Evolutionary conservation across 1,284 basidiomycete species (phyloP), one percentile per base, ranked within the genome.

Genomic region (Boletus holoroseus): DNA sequence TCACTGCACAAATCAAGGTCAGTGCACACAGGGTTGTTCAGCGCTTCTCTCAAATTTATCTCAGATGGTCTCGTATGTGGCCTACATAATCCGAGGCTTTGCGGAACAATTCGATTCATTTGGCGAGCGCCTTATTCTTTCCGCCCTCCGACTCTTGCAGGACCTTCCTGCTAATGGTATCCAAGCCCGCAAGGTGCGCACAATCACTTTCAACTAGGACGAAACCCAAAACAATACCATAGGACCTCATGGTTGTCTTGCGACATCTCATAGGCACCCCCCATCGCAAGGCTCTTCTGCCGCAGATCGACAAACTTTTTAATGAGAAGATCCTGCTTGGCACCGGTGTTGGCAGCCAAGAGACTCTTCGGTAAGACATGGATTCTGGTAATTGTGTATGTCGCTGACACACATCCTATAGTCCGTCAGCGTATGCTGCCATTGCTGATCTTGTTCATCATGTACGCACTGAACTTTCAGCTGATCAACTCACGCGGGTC

Each of bases 381-480:
- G 7, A 27, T 40, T 44, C 47, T 27, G 22, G n/a, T 34, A n/a
- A 13, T 52, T 22, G 15, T 26, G 9, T 15, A 11, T 35, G 20
- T 38, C 15, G 34, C 42, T 63, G 41, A 64, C 51, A 26, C 24
- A 49, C 55, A 37, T 28, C 44, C 15, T 42, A n/a, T 55, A 90
- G 92, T 49, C 82, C 90, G 1, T 78, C 85, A 28, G 89, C 91
- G 2, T 95, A 93, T 69, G 88, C 85, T 56, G 89, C 92, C 55
- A 82, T 97, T 1, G 92, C 94, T 35, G 96, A 99, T 68, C 76
- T 99, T 18, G 85, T 98, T 50, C 94, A 97, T 66, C 92, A 97
- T 64, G 79, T 95, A 49, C 85, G 93, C 46, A 78, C 76, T 46
- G 94, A 99, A 37, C 82, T 99, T 20, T 83, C 82, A 2, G 75